A percentile compares a stretch with the other conserved stretches of the same genome.
phyloP scores from a whole-genome alignment of 2,329 filamentous ascomycete genomes.

The Aspergillus puulaauensis region DNA sequence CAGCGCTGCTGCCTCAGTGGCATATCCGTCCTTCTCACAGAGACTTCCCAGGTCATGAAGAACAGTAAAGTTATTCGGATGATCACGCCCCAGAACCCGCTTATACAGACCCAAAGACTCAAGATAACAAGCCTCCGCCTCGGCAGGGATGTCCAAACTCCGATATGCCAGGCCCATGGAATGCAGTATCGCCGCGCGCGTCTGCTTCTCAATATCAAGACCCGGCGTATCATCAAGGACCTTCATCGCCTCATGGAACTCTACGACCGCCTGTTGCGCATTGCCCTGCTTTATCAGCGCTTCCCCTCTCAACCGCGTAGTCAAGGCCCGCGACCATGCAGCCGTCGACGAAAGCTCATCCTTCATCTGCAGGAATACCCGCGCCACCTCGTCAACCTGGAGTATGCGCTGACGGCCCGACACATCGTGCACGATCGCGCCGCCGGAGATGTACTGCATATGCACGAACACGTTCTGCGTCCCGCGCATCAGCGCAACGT shows the following conservation, averaged over 20 bases:
- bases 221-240: slow-evolving; percentile 22
- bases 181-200: slow-evolving; percentile 26
- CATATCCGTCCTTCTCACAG: slow-evolving; percentile 30
- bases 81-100: slow-evolving; percentile 28
- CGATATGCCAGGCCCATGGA: slow-evolving; percentile 27
- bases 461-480: slow-evolving; percentile 26
- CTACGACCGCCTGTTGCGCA: slow-evolving; percentile 20
- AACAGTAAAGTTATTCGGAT: slow-evolving; percentile 27
- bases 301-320: slow-evolving; percentile 23
- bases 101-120: slow-evolving; percentile 29
- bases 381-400: slow-evolving; percentile 29
- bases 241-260: slow-evolving; percentile 25
- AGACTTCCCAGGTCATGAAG: slow-evolving; percentile 29
- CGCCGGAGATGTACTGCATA: slow-evolving; percentile 25
- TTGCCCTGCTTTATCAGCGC: slow-evolving; percentile 23
- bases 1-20: slow-evolving; percentile 30
- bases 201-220: slow-evolving; percentile 25
- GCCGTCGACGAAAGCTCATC: slow-evolving; percentile 22
- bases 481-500: slow-evolving; percentile 16
- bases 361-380: slow-evolving; percentile 29
- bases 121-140: slow-evolving; percentile 29
- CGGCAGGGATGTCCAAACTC: slow-evolving; percentile 22
- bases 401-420: slow-evolving; percentile 31
- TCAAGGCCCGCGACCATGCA: slow-evolving; percentile 20
- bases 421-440: slow-evolving; percentile 27